A percentile compares a stretch with the other conserved stretches of the same genome.
phyloP scores from a whole-genome alignment of 148 eudicot genomes.

The Rhododendron kiyosumense region DNA sequence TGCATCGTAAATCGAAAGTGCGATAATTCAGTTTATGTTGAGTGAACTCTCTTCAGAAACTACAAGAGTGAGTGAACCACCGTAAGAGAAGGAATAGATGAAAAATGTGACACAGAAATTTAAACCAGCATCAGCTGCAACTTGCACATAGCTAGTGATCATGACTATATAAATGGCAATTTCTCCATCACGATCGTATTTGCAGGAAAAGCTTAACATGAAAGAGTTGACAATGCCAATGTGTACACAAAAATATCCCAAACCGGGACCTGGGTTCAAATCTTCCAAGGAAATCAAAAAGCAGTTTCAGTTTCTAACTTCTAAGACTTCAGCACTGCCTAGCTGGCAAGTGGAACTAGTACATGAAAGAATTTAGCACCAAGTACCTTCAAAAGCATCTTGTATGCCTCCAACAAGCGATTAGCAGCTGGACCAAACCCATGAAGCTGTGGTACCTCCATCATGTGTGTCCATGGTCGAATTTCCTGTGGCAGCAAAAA shows the following conservation, averaged over 20 bases:
- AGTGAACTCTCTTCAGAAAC: neutral
- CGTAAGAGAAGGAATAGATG: neutral
- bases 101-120: neutral
- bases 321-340: neutral
- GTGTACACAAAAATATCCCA: neutral
- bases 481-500: slow-evolving; percentile 52
- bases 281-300: neutral
- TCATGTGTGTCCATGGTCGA: slow-evolving; percentile 99
- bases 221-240: neutral
- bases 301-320: neutral
- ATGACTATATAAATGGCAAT: neutral
- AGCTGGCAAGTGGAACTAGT: neutral
- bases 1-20: neutral
- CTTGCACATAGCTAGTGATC: neutral
- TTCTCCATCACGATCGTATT: neutral
- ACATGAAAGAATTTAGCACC: neutral
- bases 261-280: neutral
- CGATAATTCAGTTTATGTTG: neutral
- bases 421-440: slow-evolving; percentile 99
- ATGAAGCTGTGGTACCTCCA: slow-evolving; percentile 99
- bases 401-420: slow-evolving; percentile 90
- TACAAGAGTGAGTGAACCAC: neutral
- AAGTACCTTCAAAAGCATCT: slow-evolving; percentile 84
- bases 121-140: neutral
- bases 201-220: neutral